Conservation (phyloP, 2,329 filamentous ascomycete genomes). For the Alternaria infectoria region DNA sequence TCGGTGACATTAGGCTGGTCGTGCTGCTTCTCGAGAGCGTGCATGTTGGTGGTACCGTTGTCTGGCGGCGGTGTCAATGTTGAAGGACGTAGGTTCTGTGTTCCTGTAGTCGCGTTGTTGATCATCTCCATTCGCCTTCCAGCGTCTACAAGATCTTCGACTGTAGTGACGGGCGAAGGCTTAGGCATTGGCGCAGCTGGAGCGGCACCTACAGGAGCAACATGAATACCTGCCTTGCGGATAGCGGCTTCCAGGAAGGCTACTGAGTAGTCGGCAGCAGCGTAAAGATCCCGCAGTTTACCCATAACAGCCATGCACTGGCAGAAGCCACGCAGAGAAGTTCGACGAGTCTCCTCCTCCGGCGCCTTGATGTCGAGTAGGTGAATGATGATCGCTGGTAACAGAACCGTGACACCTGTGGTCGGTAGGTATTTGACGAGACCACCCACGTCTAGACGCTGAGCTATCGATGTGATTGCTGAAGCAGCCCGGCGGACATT, state of each 20-base stretch:
- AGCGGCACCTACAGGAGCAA: slow-evolving; percentile 54
- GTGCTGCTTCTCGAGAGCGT: slow-evolving; percentile 38
- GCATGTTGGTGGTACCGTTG: slow-evolving; percentile 42
- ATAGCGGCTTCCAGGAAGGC: slow-evolving; percentile 93
- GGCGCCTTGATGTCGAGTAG: slow-evolving; percentile 89
- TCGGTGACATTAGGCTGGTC: slow-evolving; percentile 47
- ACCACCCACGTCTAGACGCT: slow-evolving; percentile 73
- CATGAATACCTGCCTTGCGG: slow-evolving; percentile 81
- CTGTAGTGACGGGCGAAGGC: slow-evolving; percentile 45
- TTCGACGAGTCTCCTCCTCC: slow-evolving; percentile 71
- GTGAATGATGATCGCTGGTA: slow-evolving; percentile 93
- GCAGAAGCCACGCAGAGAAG: slow-evolving; percentile 80
- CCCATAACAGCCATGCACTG: slow-evolving; percentile 94
- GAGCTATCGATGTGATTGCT: slow-evolving; percentile 84
- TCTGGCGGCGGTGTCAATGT: slow-evolving; percentile 53
- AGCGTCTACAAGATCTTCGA: slow-evolving; percentile 56
- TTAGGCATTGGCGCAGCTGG: slow-evolving; percentile 31
- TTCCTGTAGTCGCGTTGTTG: slow-evolving; percentile 16
- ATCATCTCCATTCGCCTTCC: slow-evolving; percentile 49
- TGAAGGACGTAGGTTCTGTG: slow-evolving; percentile 29
- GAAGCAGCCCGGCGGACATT: slow-evolving; percentile 84
- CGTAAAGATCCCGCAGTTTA: slow-evolving; percentile 85
- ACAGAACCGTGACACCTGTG: slow-evolving; percentile 86
- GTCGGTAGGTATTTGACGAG: slow-evolving; percentile 84
- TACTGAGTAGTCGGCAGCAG: slow-evolving; percentile 94